These are phyloP conservation scores for Magnolia kwangsiensis DNA, from an alignment of 164 flowering plant genomes.

Conservation along the genomic window DNA sequence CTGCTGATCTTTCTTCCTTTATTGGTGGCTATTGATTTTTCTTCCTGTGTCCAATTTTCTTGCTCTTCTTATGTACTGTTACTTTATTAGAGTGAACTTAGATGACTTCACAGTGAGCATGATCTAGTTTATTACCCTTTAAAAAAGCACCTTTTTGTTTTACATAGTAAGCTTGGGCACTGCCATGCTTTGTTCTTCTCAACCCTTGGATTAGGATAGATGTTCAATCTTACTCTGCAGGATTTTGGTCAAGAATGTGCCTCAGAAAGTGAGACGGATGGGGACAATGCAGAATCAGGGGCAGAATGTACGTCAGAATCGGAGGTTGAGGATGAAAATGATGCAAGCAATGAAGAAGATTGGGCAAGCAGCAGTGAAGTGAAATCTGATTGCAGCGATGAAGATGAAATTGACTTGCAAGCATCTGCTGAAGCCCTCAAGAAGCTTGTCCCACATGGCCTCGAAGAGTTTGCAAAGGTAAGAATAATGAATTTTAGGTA, in stretches of 20 bases:
- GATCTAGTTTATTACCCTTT: neutral
- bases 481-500: neutral
- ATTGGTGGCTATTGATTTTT: neutral
- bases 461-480: conserved; percentile 82
- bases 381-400: conserved; percentile 66
- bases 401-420: conserved; percentile 52
- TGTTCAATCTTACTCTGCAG: conserved; percentile 33
- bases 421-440: conserved; percentile 74
- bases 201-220: neutral
- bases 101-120: neutral
- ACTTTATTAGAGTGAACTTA: neutral
- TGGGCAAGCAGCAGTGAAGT: conserved; percentile 68
- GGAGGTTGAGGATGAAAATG: conserved; percentile 80
- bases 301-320: conserved; percentile 69
- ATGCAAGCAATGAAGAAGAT: conserved; percentile 72
- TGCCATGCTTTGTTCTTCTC: neutral
- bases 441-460: conserved; percentile 66
- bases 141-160: neutral
- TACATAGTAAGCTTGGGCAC: neutral
- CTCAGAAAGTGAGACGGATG: conserved; percentile 78
- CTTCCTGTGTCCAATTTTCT: neutral
- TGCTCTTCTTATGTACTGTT: neutral
- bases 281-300: conserved; percentile 54
- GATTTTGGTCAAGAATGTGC: conserved; percentile 68
- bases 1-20: conserved; percentile 7